These are phyloP conservation scores for Cardamine chenopodiifolia DNA, from an alignment of 345 rosid genomes.

Conservation along the genomic window DNA sequence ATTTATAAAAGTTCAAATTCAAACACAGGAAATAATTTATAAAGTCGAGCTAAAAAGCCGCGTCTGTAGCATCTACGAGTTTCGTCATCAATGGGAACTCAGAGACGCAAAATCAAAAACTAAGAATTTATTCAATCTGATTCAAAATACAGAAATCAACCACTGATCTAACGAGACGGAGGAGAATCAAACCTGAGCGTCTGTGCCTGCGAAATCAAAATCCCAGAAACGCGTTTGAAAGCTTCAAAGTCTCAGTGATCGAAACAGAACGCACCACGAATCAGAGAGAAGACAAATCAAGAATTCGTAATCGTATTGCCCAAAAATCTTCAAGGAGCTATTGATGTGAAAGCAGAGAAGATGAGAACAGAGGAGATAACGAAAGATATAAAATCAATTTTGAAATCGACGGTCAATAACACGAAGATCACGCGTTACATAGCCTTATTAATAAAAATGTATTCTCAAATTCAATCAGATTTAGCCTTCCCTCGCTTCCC, in stretches of 20 bases:
- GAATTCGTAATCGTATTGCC: neutral
- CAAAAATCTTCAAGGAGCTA: neutral
- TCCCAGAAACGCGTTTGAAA: conserved; percentile 18
- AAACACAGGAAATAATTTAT: too few relatives aligned
- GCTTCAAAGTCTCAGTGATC: conserved; percentile 2
- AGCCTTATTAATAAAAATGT: too few relatives aligned
- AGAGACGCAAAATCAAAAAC: neutral
- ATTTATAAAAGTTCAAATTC: neutral
- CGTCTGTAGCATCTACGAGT: neutral
- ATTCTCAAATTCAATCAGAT: neutral
- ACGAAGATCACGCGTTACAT: conserved; percentile 18
- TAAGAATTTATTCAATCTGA: neutral
- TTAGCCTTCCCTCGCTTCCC: conserved; percentile 35
- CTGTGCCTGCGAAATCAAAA: neutral
- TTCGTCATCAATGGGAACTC: conserved; percentile 4
- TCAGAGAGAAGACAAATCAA: neutral
- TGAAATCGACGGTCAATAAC: conserved; percentile 33
- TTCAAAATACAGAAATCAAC: neutral
- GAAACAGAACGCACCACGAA: conserved; percentile 17
- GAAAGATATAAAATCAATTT: neutral
- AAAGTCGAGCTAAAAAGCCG: neutral
- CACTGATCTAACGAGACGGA: neutral
- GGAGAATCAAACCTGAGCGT: conserved; percentile 11
- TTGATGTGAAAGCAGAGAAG: neutral
- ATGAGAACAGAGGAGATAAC: neutral